Conservation (phyloP, 495 filamentous ascomycete species). For the Arthonia radiata region DNA sequence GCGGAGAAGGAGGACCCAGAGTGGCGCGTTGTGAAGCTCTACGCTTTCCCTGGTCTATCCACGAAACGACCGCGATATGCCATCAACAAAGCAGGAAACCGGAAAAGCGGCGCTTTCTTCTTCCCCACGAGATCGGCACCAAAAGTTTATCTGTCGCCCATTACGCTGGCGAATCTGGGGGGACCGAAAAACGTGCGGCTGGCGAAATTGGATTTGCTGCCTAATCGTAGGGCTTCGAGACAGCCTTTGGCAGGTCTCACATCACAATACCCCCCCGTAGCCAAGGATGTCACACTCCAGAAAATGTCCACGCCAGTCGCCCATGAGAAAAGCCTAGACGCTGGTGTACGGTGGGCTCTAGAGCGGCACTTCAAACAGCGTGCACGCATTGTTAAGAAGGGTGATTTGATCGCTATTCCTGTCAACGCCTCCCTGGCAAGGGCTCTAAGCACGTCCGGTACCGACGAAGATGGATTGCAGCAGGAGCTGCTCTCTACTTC, state of each 20-base stretch:
- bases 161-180: slow-evolving; percentile 65
- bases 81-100: slow-evolving; percentile 19
- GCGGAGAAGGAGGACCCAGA: slow-evolving; percentile 22
- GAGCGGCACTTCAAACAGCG: slow-evolving; percentile 69
- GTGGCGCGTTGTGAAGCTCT: slow-evolving; percentile 66
- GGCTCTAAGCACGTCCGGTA: slow-evolving; percentile 27
- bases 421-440: slow-evolving; percentile 62
- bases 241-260: slow-evolving; percentile 8
- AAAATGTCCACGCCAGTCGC: slow-evolving; percentile 75
- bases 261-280: slow-evolving; percentile 36
- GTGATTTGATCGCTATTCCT: slow-evolving; percentile 66
- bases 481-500: slow-evolving; percentile 3
- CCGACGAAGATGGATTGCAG: slow-evolving; percentile 9
- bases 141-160: slow-evolving; percentile 55
- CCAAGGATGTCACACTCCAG: slow-evolving; percentile 73
- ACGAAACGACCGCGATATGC: slow-evolving; percentile 25
- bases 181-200: slow-evolving; percentile 37
- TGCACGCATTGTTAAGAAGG: slow-evolving; percentile 51
- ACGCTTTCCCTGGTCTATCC: slow-evolving; percentile 38
- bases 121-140: slow-evolving; percentile 23
- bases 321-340: slow-evolving; percentile 61
- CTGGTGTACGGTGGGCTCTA: slow-evolving; percentile 54
- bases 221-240: background rate
- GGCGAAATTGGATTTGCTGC: background rate
- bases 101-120: slow-evolving; percentile 29